These are phyloP conservation scores for Stellera chamaejasme DNA, from an alignment of 345 rosid genomes.

Conservation along the genomic window DNA sequence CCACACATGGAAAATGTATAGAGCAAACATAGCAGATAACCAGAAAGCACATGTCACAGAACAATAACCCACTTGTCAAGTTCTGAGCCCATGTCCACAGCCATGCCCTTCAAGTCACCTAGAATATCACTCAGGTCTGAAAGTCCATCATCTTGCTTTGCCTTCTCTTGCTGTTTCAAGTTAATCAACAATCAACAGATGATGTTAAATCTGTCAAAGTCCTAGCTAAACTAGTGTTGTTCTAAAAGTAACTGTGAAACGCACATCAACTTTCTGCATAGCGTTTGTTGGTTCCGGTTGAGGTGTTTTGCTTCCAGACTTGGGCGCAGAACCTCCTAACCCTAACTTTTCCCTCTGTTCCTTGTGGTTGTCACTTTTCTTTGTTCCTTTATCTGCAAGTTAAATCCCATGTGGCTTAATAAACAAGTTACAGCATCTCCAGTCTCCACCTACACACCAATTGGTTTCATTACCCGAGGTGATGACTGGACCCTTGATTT, in stretches of 20 bases:
- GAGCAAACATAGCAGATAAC: background rate
- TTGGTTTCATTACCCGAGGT: constrained; percentile 37
- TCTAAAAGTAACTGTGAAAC: constrained; percentile 5
- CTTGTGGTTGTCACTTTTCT: constrained; percentile 31
- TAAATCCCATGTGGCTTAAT: background rate
- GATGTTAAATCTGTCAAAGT: background rate
- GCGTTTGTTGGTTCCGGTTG: constrained; percentile 48
- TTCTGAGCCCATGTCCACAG: constrained; percentile 87
- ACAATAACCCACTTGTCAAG: constrained; percentile 50
- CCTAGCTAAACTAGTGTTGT: background rate
- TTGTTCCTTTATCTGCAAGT: constrained; percentile 39
- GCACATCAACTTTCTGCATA: constrained; percentile 74
- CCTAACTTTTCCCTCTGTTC: constrained; percentile 76
- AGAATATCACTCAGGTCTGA: constrained; percentile 65
- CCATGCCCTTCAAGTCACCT: constrained; percentile 94
- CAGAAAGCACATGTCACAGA: background rate
- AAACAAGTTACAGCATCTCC: background rate
- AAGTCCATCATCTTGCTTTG: constrained; percentile 81
- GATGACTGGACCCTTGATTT: constrained; percentile 60
- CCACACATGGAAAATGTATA: background rate
- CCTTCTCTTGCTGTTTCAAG: constrained; percentile 55
- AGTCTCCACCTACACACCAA: background rate
- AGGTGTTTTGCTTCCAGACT: constrained; percentile 28
- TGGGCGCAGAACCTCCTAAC: constrained; percentile 29
- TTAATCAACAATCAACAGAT: background rate